These are phyloP conservation scores for Neofusicoccum ribis DNA, from an alignment of 2,329 filamentous ascomycete genomes.

Conservation along the genomic window DNA sequence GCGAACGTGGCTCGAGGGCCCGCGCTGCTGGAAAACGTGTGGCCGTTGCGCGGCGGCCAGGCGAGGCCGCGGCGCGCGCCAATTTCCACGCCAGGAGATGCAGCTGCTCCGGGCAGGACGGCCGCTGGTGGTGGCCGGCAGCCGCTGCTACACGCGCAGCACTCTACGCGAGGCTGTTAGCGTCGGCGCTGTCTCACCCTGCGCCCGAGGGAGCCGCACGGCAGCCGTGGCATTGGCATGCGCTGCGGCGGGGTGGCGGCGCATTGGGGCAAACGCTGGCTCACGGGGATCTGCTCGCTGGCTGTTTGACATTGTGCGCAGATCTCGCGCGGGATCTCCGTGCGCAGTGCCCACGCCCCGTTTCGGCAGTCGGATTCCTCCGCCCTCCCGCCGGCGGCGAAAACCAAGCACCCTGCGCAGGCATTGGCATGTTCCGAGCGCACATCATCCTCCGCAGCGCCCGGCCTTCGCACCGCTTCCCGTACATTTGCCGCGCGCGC, in stretches of 20 bases:
- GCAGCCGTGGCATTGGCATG: too few species aligned
- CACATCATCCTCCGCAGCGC: slow-evolving; percentile 9
- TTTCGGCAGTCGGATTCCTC: slow-evolving; percentile 14
- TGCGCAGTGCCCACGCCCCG: not conserved
- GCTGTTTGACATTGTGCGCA: slow-evolving; percentile 1
- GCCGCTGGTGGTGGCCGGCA: not conserved
- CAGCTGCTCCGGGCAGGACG: slow-evolving; percentile 1
- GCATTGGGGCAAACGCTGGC: not conserved
- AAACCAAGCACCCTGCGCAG: not conserved
- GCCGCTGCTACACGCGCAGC: not conserved
- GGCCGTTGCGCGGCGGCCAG: not conserved
- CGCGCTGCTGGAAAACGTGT: not conserved
- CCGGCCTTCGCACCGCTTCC: slow-evolving; percentile 12
- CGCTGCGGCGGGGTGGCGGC: not conserved
- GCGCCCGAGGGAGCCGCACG: slow-evolving; percentile 8
- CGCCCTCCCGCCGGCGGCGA: slow-evolving; percentile 3
- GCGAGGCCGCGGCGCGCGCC: not conserved
- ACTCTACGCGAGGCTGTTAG: slow-evolving; percentile 10
- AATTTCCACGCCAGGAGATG: not conserved
- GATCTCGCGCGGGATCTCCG: slow-evolving; percentile 14
- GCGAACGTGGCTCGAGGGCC: not conserved
- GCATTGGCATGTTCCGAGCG: slow-evolving; percentile 12
- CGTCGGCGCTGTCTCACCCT: slow-evolving; percentile 14
- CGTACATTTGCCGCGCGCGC: slow-evolving; percentile 11
- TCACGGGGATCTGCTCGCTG: not conserved